Evolutionary conservation across 2,329 filamentous ascomycete species (phyloP), one percentile per base, ranked within the genome.

Genomic region (Penicillium hesseltinei): DNA sequence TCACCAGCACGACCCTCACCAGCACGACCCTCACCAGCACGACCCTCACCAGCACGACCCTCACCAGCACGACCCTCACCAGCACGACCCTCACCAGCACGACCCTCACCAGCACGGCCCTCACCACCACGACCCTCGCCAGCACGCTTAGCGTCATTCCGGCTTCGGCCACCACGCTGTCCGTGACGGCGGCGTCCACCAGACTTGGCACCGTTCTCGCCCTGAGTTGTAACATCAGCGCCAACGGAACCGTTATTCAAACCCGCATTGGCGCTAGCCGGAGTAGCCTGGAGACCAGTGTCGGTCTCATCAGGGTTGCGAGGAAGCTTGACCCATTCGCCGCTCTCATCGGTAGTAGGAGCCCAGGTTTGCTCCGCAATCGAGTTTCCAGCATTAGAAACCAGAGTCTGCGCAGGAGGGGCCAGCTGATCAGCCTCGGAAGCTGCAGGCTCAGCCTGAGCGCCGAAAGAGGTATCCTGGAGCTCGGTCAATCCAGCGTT

Each of bases 221-320:
- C 47, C n/a, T 51, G 38, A 21, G 38, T 38, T 31, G 81, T 80
- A 67, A 82, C 81, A 19, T 72, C 67, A 54, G 77, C 71, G 39
- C 78, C 77, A 7, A 83, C 84, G 44, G 84, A 82, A 19, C 82
- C 83, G 38, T 84, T 82, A 49, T 79, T 77, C 51, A 83, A 70
- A 39, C 84, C 84, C 31, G 81, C 84, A 64, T 94, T 89, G 6
- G 78, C 74, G 9, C 78, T 77, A 7, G 84, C 85, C 46, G 86
- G 83, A n/a, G 84, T 85, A 27, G 85, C 84, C 46, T 81, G 77
- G 42, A 85, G 72, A 38, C 84, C 85, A 38, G 82, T 85, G 60
- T 94, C 90, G 5, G 88, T 88, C 80, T 95, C 91, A 51, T 84
- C 78, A 46, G 87, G 83, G 69, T 92, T 85, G 56, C 88, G 85